Base-by-base conservation (phyloP, 2,329 filamentous ascomycete species). In the Ramularia endophylla region DNA sequence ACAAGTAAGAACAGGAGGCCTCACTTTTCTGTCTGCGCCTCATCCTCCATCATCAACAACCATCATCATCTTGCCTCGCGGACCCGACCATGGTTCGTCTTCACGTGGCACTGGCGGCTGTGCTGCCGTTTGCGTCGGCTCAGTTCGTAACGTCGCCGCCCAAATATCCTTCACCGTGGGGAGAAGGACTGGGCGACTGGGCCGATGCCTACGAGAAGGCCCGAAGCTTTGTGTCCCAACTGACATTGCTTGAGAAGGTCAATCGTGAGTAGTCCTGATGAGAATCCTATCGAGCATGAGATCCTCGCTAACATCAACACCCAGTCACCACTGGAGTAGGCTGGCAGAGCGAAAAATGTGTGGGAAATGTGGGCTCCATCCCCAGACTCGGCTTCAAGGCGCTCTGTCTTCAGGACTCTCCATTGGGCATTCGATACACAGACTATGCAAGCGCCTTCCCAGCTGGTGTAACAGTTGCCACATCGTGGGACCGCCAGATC, bases 181-280 rank as follows among this genome's bases (percentile, higher is more conserved):
- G 83, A 67, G 77, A 85, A 48, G 83, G 85, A 13, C 63, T 77
- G 5, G 85, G 84, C 8, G 69, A 76, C 32, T 95, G 88, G 88
- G 73, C 77, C 40, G 75, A 79, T 5, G 87, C 87, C 28, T 89
- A 94, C 54, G 68, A 66, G 15, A 81, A 84, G 63, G 89, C 89
- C 1, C 79, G 77, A 52, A 77, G 73, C 2, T 90, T 95, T 56
- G 87, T 95, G 33, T 83, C 83, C 8, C 80, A 88, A 60, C 67
- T 95, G 65, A 94, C 87, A 1, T 72, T 95, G 27, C 60, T 80
- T 8, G 89, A 95, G 64, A 95, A 95, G 69, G 87, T 97, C 65
- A 97, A 97, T 64, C 64, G 31, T 34, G 17, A 22, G 29, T 32
- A 17, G 12, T n/a, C n/a, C n/a, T n/a, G n/a, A n/a, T n/a, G n/a